These are phyloP conservation scores for Phytopythium montanum DNA, from an alignment of 352 stramenopile genomes.

Conservation along the genomic window DNA sequence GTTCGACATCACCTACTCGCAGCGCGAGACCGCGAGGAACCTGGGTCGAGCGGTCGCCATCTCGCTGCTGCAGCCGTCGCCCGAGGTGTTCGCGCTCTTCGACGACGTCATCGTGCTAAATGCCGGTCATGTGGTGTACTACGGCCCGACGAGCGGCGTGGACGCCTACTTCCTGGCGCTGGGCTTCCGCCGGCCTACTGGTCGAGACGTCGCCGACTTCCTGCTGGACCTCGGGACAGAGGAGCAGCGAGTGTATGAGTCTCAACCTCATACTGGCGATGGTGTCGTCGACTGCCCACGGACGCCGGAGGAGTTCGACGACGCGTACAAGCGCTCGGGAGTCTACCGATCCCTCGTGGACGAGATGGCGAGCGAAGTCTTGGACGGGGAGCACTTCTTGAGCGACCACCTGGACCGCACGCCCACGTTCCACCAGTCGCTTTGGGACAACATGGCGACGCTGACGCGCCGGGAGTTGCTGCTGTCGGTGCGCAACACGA, in stretches of 20 bases:
- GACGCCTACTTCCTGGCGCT: constrained; percentile 61
- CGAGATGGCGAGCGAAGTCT: constrained; percentile 78
- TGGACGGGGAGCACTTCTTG: constrained; percentile 57
- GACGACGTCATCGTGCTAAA: constrained; percentile 75
- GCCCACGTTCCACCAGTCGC: constrained; percentile 9
- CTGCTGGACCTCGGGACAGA: constrained; percentile 26
- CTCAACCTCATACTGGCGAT: neutral
- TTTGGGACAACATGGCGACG: constrained; percentile 11
- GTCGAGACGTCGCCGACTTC: constrained; percentile 33
- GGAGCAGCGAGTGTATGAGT: constrained; percentile 18
- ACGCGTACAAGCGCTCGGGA: constrained; percentile 7
- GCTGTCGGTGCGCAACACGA: constrained; percentile 37
- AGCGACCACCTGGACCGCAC: constrained; percentile 13
- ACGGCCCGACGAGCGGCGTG: constrained; percentile 25
- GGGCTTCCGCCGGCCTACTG: constrained; percentile 37
- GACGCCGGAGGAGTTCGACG: constrained; percentile 8
- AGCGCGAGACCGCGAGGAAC: constrained; percentile 43
- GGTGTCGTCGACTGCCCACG: neutral
- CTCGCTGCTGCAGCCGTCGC: constrained; percentile 76
- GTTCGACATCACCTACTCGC: constrained; percentile 66
- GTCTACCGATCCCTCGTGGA: constrained; percentile 60
- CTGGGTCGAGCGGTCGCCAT: constrained; percentile 31
- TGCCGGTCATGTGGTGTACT: constrained; percentile 22
- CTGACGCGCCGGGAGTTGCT: constrained; percentile 36
- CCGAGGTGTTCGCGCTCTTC: constrained; percentile 83